Evolutionary conservation across 768 basidiomycete genomes (phyloP), one percentile per base, ranked within the genome.

Genomic region (Leccinum barrowsii): DNA sequence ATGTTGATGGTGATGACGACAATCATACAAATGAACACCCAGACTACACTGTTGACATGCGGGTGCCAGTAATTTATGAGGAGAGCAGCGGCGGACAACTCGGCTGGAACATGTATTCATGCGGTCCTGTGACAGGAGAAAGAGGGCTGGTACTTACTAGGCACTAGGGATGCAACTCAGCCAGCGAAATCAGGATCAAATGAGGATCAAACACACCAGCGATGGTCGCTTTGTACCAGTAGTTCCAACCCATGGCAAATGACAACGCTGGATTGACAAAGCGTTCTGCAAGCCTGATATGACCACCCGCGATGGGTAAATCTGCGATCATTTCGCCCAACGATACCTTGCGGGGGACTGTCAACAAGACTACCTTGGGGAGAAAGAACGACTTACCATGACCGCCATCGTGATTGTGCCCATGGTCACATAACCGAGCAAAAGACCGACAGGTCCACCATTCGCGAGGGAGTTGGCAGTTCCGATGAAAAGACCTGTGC

Each of bases 201-300:
- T 0, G 7, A 69, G 22, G 22, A 47, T 12, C 21, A 15, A 47
- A 22, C 21, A 7, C 22, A 47, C 66, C 69, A 19, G 64, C 55
- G 50, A 67, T 67, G 4, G 58, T 62, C 71, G 70, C 66, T 59
- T 66, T 68, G 24, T 73, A 72, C 80, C 80, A 82, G 61, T 82
- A 82, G 62, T 81, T 83, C 80, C 80, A 82, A 22, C 79, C 80
- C 80, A 79, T 76, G 8, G 78, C 66, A 46, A 76, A 76, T 24
- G 89, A 87, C 59, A 90, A 75, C 2, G 89, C 86, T 13, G 84
- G 86, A 59, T 90, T 83, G 7, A 93, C 86, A 65, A 93, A 94
- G 34, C 91, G 87, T 68, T 87, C 90, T 0, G 91, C 85, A 13
- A 93, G 74, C 57, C 78, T 89, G 72, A 92, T 91, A 63, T 92